Evolutionary conservation across 768 basidiomycete species (phyloP).

Genomic region (Phylloporus arenicola): DNA sequence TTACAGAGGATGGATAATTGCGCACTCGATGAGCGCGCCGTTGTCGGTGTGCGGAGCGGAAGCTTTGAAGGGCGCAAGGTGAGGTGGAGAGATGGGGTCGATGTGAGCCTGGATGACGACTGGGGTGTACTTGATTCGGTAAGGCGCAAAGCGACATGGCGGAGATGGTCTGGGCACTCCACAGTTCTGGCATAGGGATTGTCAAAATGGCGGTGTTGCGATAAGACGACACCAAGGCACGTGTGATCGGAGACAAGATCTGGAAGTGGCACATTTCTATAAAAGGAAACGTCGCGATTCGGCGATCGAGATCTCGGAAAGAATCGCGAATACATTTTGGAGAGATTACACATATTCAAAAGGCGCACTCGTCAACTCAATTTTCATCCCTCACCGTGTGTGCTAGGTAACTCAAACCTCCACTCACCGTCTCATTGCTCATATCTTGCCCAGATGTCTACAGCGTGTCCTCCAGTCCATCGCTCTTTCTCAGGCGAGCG

Average conservation of each 20-base stretch:
- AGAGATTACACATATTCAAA: conserved; percentile 9
- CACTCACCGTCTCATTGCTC: background rate
- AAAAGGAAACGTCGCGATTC: conserved; percentile 5
- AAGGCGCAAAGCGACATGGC: background rate
- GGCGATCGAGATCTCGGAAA: conserved; percentile 21
- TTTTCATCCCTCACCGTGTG: background rate
- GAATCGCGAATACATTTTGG: background rate
- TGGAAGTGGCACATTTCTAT: conserved; percentile 17
- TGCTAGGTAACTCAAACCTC: too few relatives aligned
- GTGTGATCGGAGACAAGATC: conserved; percentile 19
- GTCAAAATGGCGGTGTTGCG: background rate
- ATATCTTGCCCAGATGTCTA: conserved; percentile 16
- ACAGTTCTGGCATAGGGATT: background rate
- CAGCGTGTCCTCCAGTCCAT: conserved; percentile 1
- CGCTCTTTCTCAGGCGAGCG: conserved; percentile 36
- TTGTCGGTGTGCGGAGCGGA: background rate
- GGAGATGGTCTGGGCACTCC: background rate
- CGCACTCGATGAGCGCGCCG: too few relatives aligned
- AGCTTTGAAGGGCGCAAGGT: background rate
- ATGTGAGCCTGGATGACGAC: background rate
- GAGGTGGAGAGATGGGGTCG: background rate
- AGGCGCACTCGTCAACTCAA: background rate
- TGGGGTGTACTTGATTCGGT: background rate
- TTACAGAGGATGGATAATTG: too few relatives aligned
- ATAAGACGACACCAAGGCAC: conserved; percentile 19